phyloP scores from a whole-genome alignment of 306 rosid species.

The Mimosa bimucronata region DNA sequence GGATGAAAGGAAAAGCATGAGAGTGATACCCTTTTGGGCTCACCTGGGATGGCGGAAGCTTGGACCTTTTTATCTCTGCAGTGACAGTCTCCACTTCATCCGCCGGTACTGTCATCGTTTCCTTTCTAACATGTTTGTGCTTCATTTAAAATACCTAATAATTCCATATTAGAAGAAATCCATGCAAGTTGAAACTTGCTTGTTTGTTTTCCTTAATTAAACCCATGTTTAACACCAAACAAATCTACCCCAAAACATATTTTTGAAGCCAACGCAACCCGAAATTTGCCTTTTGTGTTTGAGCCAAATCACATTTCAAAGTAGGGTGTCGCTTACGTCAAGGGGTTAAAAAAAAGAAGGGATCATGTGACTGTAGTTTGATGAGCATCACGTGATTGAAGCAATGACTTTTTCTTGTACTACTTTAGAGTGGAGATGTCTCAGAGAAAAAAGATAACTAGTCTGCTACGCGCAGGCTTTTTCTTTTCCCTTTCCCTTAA shows the following conservation, averaged over 20 bases:
- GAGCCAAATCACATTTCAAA: not conserved
- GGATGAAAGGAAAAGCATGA: slow-evolving; percentile 32
- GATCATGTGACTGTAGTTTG: slow-evolving; percentile 46
- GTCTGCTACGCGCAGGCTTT: slow-evolving; percentile 44
- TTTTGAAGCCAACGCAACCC: not conserved
- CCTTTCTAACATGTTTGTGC: slow-evolving; percentile 16
- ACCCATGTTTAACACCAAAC: not conserved
- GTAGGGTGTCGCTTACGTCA: not conserved
- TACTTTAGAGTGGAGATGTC: slow-evolving; percentile 32
- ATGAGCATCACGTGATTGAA: slow-evolving; percentile 51
- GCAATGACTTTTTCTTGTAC: slow-evolving; percentile 37
- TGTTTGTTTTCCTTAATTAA: not conserved
- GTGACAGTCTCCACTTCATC: slow-evolving; percentile 43
- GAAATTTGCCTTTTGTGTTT: not conserved
- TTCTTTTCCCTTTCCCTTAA: slow-evolving; percentile 37
- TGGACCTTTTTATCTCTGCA: slow-evolving; percentile 40
- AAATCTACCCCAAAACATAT: not conserved
- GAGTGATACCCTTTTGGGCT: slow-evolving; percentile 43
- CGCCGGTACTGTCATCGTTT: slow-evolving; percentile 28
- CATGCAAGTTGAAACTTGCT: not conserved
- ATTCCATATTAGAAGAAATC: not conserved
- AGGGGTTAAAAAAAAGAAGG: not conserved
- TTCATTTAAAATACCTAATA: not conserved
- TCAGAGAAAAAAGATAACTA: slow-evolving; percentile 25
- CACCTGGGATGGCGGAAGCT: slow-evolving; percentile 27